These are phyloP conservation scores for Nephelium lappaceum DNA, from an alignment of 345 rosid species.

Conservation along the genomic window DNA sequence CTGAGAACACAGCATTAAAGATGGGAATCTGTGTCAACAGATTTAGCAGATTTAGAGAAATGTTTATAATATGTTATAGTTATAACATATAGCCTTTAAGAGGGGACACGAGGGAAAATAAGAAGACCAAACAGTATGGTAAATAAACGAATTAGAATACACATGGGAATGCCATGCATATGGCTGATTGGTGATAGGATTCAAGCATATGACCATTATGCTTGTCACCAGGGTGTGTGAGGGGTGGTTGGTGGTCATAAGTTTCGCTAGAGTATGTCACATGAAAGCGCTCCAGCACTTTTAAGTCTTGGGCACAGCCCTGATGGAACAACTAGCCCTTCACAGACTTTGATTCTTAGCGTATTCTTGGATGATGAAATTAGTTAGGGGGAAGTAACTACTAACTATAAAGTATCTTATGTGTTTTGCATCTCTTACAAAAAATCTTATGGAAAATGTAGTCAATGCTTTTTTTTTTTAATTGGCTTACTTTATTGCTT, in stretches of 20 bases:
- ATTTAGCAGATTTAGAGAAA: neutral
- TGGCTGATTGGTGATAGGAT: neutral
- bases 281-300: too few relatives aligned
- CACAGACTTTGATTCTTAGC: too few relatives aligned
- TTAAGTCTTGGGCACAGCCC: too few relatives aligned
- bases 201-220: neutral
- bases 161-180: neutral
- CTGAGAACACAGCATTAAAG: neutral
- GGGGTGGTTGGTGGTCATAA: too few relatives aligned
- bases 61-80: neutral
- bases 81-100: neutral
- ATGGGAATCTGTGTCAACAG: neutral
- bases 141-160: neutral
- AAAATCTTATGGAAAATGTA: neutral
- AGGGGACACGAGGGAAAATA: neutral
- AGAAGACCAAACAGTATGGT: neutral
- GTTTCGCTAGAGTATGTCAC: too few relatives aligned
- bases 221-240: too few relatives aligned
- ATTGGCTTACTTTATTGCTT: neutral
- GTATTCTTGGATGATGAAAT: too few relatives aligned
- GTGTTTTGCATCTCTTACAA: neutral
- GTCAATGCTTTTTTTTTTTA: neutral
- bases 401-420: neutral
- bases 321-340: too few relatives aligned
- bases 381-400: neutral